These are phyloP conservation scores for Globisporangium parvum DNA, from an alignment of 352 stramenopile genomes.

Conservation along the genomic window DNA sequence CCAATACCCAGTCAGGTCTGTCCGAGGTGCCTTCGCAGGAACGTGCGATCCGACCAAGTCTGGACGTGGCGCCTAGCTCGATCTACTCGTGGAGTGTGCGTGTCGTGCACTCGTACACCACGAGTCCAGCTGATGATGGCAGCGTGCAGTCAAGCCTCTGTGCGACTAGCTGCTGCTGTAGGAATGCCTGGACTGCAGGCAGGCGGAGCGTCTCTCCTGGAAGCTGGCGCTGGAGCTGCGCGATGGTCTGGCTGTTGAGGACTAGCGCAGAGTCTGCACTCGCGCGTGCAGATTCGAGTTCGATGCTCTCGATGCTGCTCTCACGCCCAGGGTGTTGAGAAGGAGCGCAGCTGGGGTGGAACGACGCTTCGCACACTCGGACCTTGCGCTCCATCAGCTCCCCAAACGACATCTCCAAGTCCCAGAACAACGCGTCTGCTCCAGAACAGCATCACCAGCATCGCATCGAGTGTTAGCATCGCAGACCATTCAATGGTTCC, in stretches of 20 bases:
- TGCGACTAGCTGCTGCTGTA: not conserved
- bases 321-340: not conserved
- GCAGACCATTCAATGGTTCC: too few relatives aligned
- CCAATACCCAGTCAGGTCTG: too few relatives aligned
- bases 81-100: not conserved
- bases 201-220: not conserved
- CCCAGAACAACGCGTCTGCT: constrained; percentile 15
- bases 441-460: not conserved
- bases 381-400: constrained; percentile 9
- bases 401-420: constrained; percentile 12
- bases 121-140: not conserved
- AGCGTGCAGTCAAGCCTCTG: not conserved
- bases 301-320: not conserved
- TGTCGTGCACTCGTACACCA: constrained; percentile 9
- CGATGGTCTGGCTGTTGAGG: constrained; percentile 3
- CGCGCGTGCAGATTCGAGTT: not conserved
- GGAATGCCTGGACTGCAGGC: not conserved
- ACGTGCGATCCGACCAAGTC: too few relatives aligned
- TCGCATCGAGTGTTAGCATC: not conserved
- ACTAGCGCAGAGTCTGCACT: not conserved
- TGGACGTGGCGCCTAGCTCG: too few relatives aligned
- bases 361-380: constrained; percentile 14
- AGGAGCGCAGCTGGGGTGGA: constrained; percentile 3
- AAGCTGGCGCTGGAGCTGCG: constrained; percentile 3
- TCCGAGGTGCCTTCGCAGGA: too few relatives aligned